Conservation (phyloP, 2,329 filamentous ascomycete species). For the Cordyceps farinosa region DNA sequence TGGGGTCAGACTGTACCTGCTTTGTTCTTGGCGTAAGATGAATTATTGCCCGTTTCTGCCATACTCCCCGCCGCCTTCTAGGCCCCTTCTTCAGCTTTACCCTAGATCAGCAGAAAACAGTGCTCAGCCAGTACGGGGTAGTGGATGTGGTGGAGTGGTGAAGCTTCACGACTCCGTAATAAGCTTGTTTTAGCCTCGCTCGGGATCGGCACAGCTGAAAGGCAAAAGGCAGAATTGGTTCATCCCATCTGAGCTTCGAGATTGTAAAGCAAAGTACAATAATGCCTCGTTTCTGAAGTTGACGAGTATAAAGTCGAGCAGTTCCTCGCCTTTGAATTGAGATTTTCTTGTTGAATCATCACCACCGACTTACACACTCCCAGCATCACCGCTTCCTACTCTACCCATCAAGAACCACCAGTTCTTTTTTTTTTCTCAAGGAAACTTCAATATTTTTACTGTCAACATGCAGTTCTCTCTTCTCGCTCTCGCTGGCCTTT, state of each 20-base stretch:
- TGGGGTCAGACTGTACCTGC: background rate
- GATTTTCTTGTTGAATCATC: background rate
- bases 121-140: background rate
- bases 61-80: background rate
- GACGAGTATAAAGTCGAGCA: background rate
- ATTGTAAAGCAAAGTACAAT: background rate
- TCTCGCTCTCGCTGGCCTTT: slow-evolving; percentile 12
- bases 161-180: background rate
- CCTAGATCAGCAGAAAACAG: background rate
- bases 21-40: slow-evolving; percentile 5
- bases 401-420: background rate
- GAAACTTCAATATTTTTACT: background rate
- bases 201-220: slow-evolving; percentile 9
- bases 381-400: background rate
- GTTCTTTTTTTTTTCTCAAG: background rate
- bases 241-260: background rate
- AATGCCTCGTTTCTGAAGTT: background rate
- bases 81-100: background rate
- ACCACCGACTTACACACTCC: background rate
- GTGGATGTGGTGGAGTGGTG: background rate
- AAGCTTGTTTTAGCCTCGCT: slow-evolving; percentile 9
- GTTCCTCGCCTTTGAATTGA: background rate
- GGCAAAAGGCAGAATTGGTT: background rate
- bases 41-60: background rate
- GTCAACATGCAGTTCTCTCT: slow-evolving; percentile 21